Evolutionary conservation across 371 early-diverging fungal species (phyloP), one percentile per base, ranked within the genome.

Genomic region (Thermomucor indicae-seudaticae): DNA sequence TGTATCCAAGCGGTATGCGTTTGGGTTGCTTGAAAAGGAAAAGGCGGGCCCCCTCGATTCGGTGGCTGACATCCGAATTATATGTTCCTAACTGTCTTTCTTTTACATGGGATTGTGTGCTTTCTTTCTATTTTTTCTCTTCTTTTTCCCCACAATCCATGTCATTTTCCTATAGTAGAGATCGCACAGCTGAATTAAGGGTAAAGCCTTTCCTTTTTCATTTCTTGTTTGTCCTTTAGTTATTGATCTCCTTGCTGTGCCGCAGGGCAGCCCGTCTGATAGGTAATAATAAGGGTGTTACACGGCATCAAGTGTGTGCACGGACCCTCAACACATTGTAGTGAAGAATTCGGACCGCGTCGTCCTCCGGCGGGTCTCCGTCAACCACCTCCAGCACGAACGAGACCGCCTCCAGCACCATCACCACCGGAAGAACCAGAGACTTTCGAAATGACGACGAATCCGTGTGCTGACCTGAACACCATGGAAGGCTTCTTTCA

Each of bases 401-500:
- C 17, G 29, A n/a, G 14, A n/a, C 24, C 17, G n/a, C 43, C 28
- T 24, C 37, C 44, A 28, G 19, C 43, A 14, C 44, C 37, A 28
- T 23, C 43, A 19, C 47, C n/a, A 17, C 20, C 1, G 48, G 31
- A 19, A 28, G 37, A 10, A 10, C 47, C 7, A 34, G 37, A 32
- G 17, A 47, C 31, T 17, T 19, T 40, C 10, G 22, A 17, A 19
- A 51, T 43, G 32, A 31, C 16, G 10, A 42, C 11, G 42, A 44
- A 20, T 11, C 40, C 49, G 6, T 49, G 47, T 19, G 40, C 48
- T 27, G 54, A 68, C 39, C 34, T 60, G 6, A 27, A 64, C 35
- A 55, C 68, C 22, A 65, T 68, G 55, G 47, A 57, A n/a, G 72
- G 69, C 10, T 72, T 65, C 43, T 68, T 72, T 57, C 55, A 57